Conservation (phyloP, 2,329 filamentous ascomycete species). For the Daldinia eschscholtzii region DNA sequence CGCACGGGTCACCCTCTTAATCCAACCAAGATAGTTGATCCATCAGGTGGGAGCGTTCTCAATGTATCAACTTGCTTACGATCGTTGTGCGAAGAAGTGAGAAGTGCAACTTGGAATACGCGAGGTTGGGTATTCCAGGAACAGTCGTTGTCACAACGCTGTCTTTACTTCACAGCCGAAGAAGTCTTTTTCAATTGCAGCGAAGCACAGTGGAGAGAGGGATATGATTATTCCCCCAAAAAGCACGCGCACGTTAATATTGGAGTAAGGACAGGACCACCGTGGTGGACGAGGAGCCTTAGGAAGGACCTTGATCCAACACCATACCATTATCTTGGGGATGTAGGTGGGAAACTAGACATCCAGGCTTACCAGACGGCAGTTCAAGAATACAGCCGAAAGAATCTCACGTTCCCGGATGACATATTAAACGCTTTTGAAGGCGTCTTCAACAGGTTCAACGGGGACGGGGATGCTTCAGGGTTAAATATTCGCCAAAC, state of each 20-base stretch:
- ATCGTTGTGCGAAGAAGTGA: not conserved
- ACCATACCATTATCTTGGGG: not conserved
- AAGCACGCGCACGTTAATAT: not conserved
- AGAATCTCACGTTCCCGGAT: not conserved
- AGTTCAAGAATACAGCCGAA: conserved; percentile 1
- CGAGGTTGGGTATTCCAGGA: conserved; percentile 1
- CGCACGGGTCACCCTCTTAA: not conserved
- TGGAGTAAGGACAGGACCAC: not conserved
- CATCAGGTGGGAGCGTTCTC: not conserved
- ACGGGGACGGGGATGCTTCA: not conserved
- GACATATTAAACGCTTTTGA: not conserved
- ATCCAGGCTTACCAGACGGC: not conserved
- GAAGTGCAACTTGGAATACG: conserved; percentile 5
- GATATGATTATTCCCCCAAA: not conserved
- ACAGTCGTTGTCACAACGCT: not conserved
- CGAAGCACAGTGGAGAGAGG: conserved; percentile 4
- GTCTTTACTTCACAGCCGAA: conserved; percentile 3
- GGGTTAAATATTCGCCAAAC: not conserved
- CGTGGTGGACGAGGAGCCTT: conserved; percentile 1
- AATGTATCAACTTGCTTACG: not conserved
- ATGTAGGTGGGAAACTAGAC: conserved; percentile 2
- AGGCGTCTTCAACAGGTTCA: not conserved
- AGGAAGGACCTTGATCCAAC: conserved; percentile 2
- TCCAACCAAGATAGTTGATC: not conserved
- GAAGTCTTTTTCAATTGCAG: conserved; percentile 1